phyloP scores from a whole-genome alignment of 371 early-diverging fungal species.

The Lichtheimia corymbifera region DNA sequence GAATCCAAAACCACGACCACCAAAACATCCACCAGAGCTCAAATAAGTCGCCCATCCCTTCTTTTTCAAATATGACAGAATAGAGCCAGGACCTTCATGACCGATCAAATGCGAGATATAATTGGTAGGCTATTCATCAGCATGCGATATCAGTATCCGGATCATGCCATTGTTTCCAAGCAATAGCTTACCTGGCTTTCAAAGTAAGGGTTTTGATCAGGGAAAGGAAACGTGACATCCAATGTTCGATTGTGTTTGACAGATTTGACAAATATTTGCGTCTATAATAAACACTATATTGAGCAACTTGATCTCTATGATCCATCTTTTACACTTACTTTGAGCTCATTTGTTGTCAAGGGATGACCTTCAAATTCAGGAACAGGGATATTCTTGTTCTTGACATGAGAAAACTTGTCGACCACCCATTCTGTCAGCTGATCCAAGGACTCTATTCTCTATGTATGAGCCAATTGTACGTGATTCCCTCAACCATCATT shows the following conservation, averaged over 20 bases:
- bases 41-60: slow-evolving; percentile 86
- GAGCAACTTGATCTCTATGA: too few relatives aligned
- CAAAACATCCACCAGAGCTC: slow-evolving; percentile 60
- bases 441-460: slow-evolving; percentile 71
- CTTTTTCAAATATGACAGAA: slow-evolving; percentile 80
- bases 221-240: slow-evolving; percentile 82
- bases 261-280: slow-evolving; percentile 72
- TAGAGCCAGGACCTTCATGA: slow-evolving; percentile 85
- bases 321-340: slow-evolving; percentile 30
- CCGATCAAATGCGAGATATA: slow-evolving; percentile 77
- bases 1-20: slow-evolving; percentile 73
- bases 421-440: slow-evolving; percentile 77
- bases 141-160: background rate
- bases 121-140: slow-evolving; percentile 53
- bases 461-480: background rate
- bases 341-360: slow-evolving; percentile 66
- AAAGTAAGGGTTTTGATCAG: slow-evolving; percentile 67
- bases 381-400: slow-evolving; percentile 67
- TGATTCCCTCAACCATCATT: background rate
- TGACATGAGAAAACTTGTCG: slow-evolving; percentile 70
- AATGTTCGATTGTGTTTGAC: slow-evolving; percentile 78
- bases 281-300: slow-evolving; percentile 28
- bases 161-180: background rate
- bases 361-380: slow-evolving; percentile 73
- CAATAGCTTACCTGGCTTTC: slow-evolving; percentile 44